Conservation (phyloP, 1,284 basidiomycete genomes). For the Ganoderma leucocontextum region DNA sequence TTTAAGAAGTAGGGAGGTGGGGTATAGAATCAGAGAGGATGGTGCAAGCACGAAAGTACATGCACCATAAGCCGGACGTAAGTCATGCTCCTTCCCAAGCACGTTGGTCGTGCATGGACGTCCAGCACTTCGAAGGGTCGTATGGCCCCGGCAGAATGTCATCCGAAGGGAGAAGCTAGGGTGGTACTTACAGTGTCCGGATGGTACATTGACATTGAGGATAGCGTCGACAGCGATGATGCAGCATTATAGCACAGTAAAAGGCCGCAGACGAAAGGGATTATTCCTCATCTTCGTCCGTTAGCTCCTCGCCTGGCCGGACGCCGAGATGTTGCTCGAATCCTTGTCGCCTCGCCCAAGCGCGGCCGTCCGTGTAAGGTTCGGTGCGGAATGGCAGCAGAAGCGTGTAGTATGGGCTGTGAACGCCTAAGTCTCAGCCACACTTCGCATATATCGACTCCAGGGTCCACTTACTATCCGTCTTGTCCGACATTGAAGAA, state of each 20-base stretch:
- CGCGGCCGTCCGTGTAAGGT: constrained; percentile 88
- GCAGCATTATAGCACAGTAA: not conserved
- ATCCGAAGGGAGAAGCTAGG: constrained; percentile 48
- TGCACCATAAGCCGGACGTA: constrained; percentile 54
- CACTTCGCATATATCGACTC: not conserved
- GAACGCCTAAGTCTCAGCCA: constrained; percentile 5
- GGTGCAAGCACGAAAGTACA: constrained; percentile 13
- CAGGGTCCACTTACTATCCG: constrained; percentile 72
- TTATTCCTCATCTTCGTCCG: constrained; percentile 69
- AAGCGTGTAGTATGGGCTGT: constrained; percentile 78
- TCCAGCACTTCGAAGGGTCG: constrained; percentile 62
- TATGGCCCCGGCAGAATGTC: constrained; percentile 82
- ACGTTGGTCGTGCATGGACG: constrained; percentile 14
- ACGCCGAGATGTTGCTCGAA: constrained; percentile 67
- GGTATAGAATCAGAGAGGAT: constrained; percentile 13
- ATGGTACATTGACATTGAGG: constrained; percentile 2
- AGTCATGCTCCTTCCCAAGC: constrained; percentile 59
- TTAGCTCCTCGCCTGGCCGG: constrained; percentile 72
- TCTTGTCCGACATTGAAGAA: constrained; percentile 90
- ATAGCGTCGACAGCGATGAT: constrained; percentile 12
- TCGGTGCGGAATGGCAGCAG: constrained; percentile 83
- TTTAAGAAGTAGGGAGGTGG: not conserved
- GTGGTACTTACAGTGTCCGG: constrained; percentile 37
- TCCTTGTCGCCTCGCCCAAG: constrained; percentile 79
- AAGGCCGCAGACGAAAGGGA: not conserved